Conservation (phyloP, 106 monocot genomes). For the Phalaenopsis equestris region DNA sequence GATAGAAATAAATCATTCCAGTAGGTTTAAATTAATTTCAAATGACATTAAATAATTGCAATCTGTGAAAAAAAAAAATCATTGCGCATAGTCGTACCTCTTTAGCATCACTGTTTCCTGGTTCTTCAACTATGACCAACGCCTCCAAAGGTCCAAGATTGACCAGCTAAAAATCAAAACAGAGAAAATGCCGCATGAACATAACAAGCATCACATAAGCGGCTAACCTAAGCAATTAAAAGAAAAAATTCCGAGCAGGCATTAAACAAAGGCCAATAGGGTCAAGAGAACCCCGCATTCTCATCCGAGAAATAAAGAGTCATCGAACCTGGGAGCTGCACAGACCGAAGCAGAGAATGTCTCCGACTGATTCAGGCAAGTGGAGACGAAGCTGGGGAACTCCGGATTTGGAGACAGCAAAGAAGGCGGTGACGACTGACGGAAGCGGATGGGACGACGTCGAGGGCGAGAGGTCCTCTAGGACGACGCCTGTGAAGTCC, state of each 20-base stretch:
- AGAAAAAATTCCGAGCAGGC: background rate
- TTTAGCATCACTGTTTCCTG: slow-evolving; percentile 14
- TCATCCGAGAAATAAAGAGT: background rate
- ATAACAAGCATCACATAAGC: background rate
- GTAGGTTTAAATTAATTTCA: background rate
- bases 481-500: slow-evolving; percentile 26
- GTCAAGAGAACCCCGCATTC: background rate
- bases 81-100: slow-evolving; percentile 17
- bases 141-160: slow-evolving; percentile 29
- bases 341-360: slow-evolving; percentile 16
- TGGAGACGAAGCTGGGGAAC: slow-evolving; percentile 23
- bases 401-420: slow-evolving; percentile 16
- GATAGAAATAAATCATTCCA: background rate
- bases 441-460: slow-evolving; percentile 9
- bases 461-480: slow-evolving; percentile 34
- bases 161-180: slow-evolving; percentile 30
- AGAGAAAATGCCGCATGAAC: slow-evolving; percentile 2
- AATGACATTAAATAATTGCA: background rate
- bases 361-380: background rate
- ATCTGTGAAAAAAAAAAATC: background rate
- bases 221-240: background rate
- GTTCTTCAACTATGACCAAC: slow-evolving; percentile 30
- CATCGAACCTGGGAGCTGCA: slow-evolving; percentile 18
- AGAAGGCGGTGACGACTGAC: slow-evolving; percentile 4
- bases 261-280: background rate